phyloP scores from a whole-genome alignment of 129 eudicot genomes.

The Silybum marianum region DNA sequence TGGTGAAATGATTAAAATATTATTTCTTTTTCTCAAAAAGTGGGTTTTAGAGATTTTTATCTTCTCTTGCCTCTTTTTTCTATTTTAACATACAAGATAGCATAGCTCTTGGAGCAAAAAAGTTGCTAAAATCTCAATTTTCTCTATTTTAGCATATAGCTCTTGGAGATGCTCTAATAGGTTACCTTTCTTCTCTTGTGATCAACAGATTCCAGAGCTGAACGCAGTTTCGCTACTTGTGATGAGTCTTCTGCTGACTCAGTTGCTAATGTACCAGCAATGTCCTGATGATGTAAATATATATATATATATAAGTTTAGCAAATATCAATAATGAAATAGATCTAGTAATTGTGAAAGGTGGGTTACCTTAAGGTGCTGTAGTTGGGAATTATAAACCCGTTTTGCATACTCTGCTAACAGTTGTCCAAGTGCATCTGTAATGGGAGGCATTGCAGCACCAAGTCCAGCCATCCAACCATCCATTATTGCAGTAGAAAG shows the following conservation, averaged over 20 bases:
- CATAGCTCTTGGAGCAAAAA: too few species aligned
- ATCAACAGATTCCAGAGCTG: conserved; percentile 96
- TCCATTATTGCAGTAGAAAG: conserved; percentile 99
- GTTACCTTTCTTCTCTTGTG: conserved; percentile 97
- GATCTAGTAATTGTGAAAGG: background rate
- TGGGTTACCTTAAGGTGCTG: conserved; percentile 83
- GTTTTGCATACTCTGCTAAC: conserved; percentile 83
- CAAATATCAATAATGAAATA: background rate
- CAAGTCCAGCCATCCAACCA: conserved; percentile 99
- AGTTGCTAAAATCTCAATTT: too few species aligned
- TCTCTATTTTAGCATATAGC: too few species aligned
- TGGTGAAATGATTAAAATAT: too few species aligned
- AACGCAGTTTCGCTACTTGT: conserved; percentile 90
- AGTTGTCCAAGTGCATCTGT: conserved; percentile 99
- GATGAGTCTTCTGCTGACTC: conserved; percentile 86
- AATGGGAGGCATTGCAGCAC: conserved; percentile 84
- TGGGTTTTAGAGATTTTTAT: too few species aligned
- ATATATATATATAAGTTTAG: background rate
- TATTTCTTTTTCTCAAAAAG: too few species aligned
- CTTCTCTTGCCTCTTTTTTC: too few species aligned
- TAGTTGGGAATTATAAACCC: conserved; percentile 87
- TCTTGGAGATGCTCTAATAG: background rate
- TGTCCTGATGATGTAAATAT: conserved; percentile 61
- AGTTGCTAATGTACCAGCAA: conserved; percentile 93
- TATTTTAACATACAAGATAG: too few species aligned